Evolutionary conservation across 1,139 yeast genomes (phyloP), one percentile per base, ranked within the genome.

Genomic region (Blastobotrys elegans): DNA sequence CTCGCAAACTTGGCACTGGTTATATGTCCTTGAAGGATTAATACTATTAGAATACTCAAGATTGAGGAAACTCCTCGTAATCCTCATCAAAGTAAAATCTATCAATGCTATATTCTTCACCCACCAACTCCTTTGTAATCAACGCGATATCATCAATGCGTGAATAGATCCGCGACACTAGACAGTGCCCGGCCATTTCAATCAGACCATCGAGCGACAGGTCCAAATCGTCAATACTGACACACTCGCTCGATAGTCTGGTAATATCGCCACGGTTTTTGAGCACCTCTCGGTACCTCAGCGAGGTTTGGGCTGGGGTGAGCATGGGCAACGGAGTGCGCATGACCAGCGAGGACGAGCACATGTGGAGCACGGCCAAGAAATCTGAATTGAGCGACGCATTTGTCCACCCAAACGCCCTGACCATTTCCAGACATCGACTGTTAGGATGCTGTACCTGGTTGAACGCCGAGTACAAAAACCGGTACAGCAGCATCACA

Each of bases 331-430:
- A 49, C 5, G 66, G 59, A 4, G 46, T 47, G 7, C 59, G 59
- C n/a, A 59, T 50, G 31, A 49, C 46, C 37, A 62, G 48, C 13
- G 66, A 56, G 16, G 50, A 50, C 11, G 62, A 54, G 5, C 58
- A 51, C 64, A 62, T 60, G 48, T 57, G 61, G 17, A 62, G 38
- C 10, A 58, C 55, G 3, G 65, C 60, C 47, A 62, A 59, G 29
- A 57, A 52, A 24, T 60, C 63, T 2, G 63, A 58, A 37, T 53
- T 52, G 31, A 62, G 49, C 6, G 52, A 55, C 30, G 53, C 51
- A 30, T 58, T 54, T 13, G 56, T 52, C 63, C 65, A 61, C 8
- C 66, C 66, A 30, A 53, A 49, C 35, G 54, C 40, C 21, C 45
- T 47, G 43, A 51, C 48, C 47, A 54, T 39, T 32, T 48, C 34